Evolutionary conservation across 83 land plant species (phyloP).

Genomic region (Isoetes engelmannii): DNA sequence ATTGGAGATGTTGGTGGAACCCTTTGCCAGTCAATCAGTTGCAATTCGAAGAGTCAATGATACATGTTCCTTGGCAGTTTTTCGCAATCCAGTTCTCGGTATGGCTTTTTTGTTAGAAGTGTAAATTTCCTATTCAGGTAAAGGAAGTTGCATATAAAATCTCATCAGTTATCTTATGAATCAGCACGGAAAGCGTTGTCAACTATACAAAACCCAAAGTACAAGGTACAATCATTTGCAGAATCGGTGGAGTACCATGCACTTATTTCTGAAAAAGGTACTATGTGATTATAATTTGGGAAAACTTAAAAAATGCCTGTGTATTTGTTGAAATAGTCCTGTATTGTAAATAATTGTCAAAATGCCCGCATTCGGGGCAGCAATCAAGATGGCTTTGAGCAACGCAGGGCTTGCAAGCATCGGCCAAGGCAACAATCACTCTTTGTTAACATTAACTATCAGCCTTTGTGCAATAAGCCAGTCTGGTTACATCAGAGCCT

Average conservation of each 20-base stretch:
- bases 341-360: too few relatives aligned
- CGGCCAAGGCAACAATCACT: too few relatives aligned
- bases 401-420: too few relatives aligned
- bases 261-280: conserved; percentile 17
- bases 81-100: conserved; percentile 73
- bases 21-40: conserved; percentile 49
- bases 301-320: too few relatives aligned
- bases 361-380: too few relatives aligned
- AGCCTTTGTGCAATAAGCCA: too few relatives aligned
- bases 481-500: too few relatives aligned
- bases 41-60: conserved; percentile 87
- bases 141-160: neutral
- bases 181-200: conserved; percentile 30
- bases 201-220: conserved; percentile 21
- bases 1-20: conserved; percentile 62
- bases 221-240: conserved; percentile 12
- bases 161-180: neutral
- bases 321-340: too few relatives aligned
- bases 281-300: neutral
- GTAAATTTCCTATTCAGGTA: neutral
- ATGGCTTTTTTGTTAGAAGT: neutral
- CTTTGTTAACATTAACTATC: too few relatives aligned
- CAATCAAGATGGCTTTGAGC: too few relatives aligned
- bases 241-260: conserved; percentile 5
- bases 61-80: conserved; percentile 82